These are phyloP conservation scores for Pseudogymnoascus sp. DNA, from an alignment of 2,329 filamentous ascomycete species.

Conservation along the genomic window DNA sequence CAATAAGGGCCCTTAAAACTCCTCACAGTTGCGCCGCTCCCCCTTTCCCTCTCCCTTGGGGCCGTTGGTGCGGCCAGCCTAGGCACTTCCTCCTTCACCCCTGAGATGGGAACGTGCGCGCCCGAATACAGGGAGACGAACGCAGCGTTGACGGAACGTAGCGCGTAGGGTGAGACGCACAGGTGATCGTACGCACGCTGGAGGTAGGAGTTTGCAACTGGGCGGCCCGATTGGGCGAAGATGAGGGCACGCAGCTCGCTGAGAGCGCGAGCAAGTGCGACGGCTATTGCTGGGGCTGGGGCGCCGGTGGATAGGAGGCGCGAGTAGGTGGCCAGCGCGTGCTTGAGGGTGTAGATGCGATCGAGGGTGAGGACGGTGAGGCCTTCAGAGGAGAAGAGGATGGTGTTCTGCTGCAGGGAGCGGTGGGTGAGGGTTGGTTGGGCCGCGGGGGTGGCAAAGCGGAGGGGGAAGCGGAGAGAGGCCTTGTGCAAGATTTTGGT, in stretches of 20 bases:
- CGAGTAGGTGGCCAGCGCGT: slow-evolving; percentile 49
- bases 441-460: slow-evolving; percentile 35
- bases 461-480: slow-evolving; percentile 29
- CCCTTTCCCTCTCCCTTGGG: slow-evolving; percentile 18
- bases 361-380: slow-evolving; percentile 53
- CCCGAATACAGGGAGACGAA: slow-evolving; percentile 51
- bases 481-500: slow-evolving; percentile 44
- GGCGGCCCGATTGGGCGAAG: slow-evolving; percentile 42
- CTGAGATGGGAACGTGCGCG: slow-evolving; percentile 38
- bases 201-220: slow-evolving; percentile 44
- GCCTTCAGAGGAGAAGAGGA: slow-evolving; percentile 52
- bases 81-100: slow-evolving; percentile 28
- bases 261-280: slow-evolving; percentile 50
- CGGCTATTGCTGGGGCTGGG: slow-evolving; percentile 12
- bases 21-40: slow-evolving; percentile 9
- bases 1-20: slow-evolving; percentile 25
- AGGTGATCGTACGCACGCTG: slow-evolving; percentile 50
- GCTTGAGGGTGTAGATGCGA: slow-evolving; percentile 56
- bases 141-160: slow-evolving; percentile 47
- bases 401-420: slow-evolving; percentile 51
- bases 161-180: slow-evolving; percentile 40
- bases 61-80: slow-evolving; percentile 18
- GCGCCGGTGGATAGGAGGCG: slow-evolving; percentile 29
- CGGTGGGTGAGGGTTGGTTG: slow-evolving; percentile 45
- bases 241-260: slow-evolving; percentile 55